Percentiles rank a stretch among this genome's conserved stretches.
Conservation (phyloP, 805 yeast genomes). For the Candida nanaspora region DNA sequence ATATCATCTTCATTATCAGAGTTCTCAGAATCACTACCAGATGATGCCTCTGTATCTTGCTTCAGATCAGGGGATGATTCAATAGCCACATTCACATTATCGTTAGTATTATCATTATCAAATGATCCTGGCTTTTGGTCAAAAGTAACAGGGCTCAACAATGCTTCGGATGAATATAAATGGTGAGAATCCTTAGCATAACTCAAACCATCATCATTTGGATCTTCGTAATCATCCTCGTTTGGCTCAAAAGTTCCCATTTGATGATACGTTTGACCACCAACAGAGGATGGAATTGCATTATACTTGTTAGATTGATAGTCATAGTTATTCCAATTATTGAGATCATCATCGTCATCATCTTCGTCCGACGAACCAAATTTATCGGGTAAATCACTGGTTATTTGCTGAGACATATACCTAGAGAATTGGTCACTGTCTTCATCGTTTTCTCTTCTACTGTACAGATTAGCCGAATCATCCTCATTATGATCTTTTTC, state of each 20-base stretch:
- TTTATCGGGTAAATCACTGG: slow-evolving; percentile 41
- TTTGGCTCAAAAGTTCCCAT: slow-evolving; percentile 21
- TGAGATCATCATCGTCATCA: slow-evolving; percentile 35
- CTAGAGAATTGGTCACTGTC: slow-evolving; percentile 53
- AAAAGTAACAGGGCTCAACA: slow-evolving; percentile 12
- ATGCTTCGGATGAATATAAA: slow-evolving; percentile 43
- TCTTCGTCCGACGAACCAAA: slow-evolving; percentile 51
- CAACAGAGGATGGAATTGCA: slow-evolving; percentile 16
- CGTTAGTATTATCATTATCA: slow-evolving; percentile 1
- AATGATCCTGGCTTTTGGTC: slow-evolving; percentile 7
- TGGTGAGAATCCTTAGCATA: slow-evolving; percentile 59
- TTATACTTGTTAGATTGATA: not conserved
- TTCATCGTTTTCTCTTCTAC: slow-evolving; percentile 20
- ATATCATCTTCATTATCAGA: slow-evolving; percentile 17
- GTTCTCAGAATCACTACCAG: slow-evolving; percentile 22
- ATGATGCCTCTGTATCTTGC: too few relatives aligned
- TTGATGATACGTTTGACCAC: slow-evolving; percentile 28
- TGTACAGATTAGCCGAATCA: slow-evolving; percentile 11
- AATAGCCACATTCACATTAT: not conserved
- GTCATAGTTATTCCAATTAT: slow-evolving; percentile 1
- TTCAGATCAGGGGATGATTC: too few relatives aligned
- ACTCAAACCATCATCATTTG: slow-evolving; percentile 75
- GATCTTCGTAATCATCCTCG: slow-evolving; percentile 64
- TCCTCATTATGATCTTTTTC: slow-evolving; percentile 12
- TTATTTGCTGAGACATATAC: slow-evolving; percentile 71